These are phyloP conservation scores for Aphanomyces euteiches DNA, from an alignment of 352 stramenopile species.

Conservation along the genomic window DNA sequence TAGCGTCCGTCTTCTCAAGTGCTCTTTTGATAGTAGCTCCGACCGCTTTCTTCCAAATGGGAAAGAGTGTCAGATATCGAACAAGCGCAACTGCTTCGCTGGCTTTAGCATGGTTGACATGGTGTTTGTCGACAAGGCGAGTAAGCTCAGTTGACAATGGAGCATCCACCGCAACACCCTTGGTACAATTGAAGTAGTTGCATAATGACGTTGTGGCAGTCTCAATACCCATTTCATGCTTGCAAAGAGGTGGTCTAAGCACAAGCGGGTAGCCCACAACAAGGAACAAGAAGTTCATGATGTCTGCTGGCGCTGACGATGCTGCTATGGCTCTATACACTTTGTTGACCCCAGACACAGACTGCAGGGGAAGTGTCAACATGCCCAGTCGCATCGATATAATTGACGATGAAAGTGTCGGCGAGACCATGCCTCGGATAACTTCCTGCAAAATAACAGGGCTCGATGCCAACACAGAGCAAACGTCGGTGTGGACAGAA, in stretches of 20 bases:
- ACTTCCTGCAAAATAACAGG: slow-evolving; percentile 54
- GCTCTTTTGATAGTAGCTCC: slow-evolving; percentile 56
- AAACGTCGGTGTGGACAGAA: slow-evolving; percentile 56
- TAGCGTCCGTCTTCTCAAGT: slow-evolving; percentile 48
- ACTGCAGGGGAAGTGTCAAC: slow-evolving; percentile 77
- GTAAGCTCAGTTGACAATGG: neutral
- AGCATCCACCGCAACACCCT: slow-evolving; percentile 37
- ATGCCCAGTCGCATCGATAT: slow-evolving; percentile 81
- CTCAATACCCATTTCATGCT: slow-evolving; percentile 76
- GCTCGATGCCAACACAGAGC: slow-evolving; percentile 56
- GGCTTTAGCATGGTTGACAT: slow-evolving; percentile 46
- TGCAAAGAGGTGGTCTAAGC: slow-evolving; percentile 62
- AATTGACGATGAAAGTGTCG: slow-evolving; percentile 59
- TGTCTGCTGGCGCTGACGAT: slow-evolving; percentile 36
- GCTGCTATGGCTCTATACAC: slow-evolving; percentile 40
- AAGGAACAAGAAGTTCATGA: slow-evolving; percentile 59
- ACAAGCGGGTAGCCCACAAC: slow-evolving; percentile 62
- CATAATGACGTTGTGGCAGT: slow-evolving; percentile 59
- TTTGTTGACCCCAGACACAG: slow-evolving; percentile 69
- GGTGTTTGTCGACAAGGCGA: slow-evolving; percentile 20
- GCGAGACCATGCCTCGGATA: slow-evolving; percentile 55
- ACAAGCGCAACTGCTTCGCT: slow-evolving; percentile 63
- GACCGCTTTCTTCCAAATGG: slow-evolving; percentile 72
- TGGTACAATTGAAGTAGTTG: slow-evolving; percentile 61
- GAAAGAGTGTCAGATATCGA: slow-evolving; percentile 71